Evolutionary conservation across 305 asterid species (phyloP).

Genomic region (Fraxinus greggii): DNA sequence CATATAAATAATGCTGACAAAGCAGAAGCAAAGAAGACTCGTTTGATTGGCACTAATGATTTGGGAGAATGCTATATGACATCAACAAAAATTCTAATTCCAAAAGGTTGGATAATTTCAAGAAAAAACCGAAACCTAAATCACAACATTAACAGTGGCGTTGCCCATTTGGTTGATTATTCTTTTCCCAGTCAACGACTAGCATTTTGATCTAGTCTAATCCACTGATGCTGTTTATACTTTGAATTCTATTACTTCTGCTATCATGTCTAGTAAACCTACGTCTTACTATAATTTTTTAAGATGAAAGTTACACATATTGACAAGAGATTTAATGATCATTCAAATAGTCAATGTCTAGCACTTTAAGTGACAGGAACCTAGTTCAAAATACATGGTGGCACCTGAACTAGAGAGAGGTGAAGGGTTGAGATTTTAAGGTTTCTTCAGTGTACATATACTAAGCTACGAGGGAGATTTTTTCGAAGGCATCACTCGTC

Average conservation of each 20-base stretch:
- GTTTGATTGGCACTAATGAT: not conserved
- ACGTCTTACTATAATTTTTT: not conserved
- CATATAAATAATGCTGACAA: not conserved
- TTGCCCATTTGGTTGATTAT: not conserved
- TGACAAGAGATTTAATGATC: constrained; percentile 8
- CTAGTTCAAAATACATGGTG: not conserved
- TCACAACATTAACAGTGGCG: not conserved
- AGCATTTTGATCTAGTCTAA: constrained; percentile 2
- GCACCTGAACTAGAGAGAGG: not conserved
- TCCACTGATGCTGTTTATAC: not conserved
- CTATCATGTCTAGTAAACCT: not conserved
- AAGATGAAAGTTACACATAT: not conserved
- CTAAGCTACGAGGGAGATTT: not conserved
- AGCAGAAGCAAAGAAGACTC: not conserved
- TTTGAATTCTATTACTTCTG: not conserved
- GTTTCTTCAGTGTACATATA: not conserved
- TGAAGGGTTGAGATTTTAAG: not conserved
- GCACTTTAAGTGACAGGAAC: not conserved
- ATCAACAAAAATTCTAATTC: constrained; percentile 3
- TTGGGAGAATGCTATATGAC: not conserved
- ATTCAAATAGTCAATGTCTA: not conserved
- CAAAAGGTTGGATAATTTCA: not conserved
- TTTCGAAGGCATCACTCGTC: not conserved
- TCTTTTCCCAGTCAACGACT: not conserved
- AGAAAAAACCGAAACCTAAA: not conserved